Conservation (phyloP, 257 asterid species). For the Salvia splendens region DNA sequence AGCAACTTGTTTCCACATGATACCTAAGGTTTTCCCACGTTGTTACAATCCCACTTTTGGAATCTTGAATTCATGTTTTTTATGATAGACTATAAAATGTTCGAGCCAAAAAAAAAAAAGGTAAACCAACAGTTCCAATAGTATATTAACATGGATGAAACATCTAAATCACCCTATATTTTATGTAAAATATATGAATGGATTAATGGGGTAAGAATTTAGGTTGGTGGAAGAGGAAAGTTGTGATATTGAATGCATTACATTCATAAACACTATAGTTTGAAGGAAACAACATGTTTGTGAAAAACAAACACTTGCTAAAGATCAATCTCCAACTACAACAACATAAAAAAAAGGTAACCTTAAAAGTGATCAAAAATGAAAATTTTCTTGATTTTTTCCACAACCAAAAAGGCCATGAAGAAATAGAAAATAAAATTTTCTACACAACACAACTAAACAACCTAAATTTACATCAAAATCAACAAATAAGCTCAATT, state of each 20-base stretch:
- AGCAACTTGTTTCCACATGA: conserved; percentile 15
- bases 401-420: not conserved
- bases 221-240: conserved; percentile 13
- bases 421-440: not conserved
- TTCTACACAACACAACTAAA: conserved; percentile 4
- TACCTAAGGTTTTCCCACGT: not conserved
- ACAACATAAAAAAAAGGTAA: not conserved
- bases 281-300: conserved; percentile 26
- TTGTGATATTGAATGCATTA: not conserved
- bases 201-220: not conserved
- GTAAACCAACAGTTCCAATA: too few relatives aligned
- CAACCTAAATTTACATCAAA: conserved; percentile 20
- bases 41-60: conserved; percentile 17
- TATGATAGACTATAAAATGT: too few relatives aligned
- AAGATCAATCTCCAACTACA: not conserved
- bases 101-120: too few relatives aligned
- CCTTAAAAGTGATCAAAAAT: conserved; percentile 1
- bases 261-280: too few relatives aligned
- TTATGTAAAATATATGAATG: not conserved
- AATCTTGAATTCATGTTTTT: not conserved
- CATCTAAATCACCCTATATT: not conserved
- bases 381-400: not conserved
- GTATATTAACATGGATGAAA: not conserved
- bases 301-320: conserved; percentile 5
- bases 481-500: not conserved